Evolutionary conservation across 345 rosid species (phyloP).

Genomic region (Eucalyptus curtisii): DNA sequence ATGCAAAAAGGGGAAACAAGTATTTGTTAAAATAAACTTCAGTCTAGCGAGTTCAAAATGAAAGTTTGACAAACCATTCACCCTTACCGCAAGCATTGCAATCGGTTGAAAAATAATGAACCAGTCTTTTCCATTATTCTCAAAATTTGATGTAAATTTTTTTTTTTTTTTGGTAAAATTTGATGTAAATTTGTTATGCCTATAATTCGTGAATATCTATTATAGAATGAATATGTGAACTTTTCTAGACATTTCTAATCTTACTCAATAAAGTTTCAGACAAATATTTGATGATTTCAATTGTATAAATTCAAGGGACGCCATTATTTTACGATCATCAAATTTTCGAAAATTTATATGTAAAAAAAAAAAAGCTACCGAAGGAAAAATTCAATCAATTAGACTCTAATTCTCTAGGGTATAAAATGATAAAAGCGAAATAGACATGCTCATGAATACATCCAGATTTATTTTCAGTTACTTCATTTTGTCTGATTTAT

Average conservation of each 20-base stretch:
- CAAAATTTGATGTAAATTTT: not conserved
- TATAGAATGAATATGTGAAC: not conserved
- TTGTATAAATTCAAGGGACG: fast-evolving
- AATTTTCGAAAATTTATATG: not conserved
- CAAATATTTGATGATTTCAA: not conserved
- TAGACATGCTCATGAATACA: no score
- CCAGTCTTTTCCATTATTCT: not conserved
- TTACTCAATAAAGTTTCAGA: not conserved
- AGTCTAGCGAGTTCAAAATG: not conserved
- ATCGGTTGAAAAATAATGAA: not conserved
- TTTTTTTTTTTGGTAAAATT: no score
- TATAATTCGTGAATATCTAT: not conserved
- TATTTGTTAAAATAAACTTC: not conserved
- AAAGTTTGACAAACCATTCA: not conserved
- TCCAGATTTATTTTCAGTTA: no score
- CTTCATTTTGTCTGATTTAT: not conserved
- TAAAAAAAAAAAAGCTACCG: not conserved
- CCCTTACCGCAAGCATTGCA: not conserved
- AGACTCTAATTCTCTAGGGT: not conserved
- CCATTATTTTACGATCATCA: fast-evolving
- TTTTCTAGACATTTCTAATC: not conserved
- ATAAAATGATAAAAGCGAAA: not conserved
- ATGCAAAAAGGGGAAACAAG: not conserved
- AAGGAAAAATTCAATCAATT: not conserved
- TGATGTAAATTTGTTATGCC: not conserved